phyloP scores from a whole-genome alignment of 108 stramenopile genomes.

The Parietichytrium sp. region DNA sequence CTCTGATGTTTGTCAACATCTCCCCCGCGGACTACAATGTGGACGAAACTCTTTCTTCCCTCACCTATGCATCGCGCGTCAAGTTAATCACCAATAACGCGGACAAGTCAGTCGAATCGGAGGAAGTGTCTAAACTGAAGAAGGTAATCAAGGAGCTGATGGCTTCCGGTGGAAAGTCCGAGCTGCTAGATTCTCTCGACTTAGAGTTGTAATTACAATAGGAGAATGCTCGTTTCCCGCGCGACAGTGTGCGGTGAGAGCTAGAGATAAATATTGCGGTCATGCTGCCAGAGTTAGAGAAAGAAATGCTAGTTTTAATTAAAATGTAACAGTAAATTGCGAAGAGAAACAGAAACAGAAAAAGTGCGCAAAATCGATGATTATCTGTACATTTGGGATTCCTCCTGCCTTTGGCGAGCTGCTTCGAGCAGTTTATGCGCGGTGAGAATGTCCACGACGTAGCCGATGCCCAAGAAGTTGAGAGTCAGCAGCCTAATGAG shows the following conservation, averaged over 20 bases:
- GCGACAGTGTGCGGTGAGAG: too few relatives aligned
- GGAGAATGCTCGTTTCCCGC: too few relatives aligned
- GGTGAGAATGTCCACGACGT: background rate
- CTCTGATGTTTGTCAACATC: slow-evolving; percentile 73
- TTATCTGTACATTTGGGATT: too few relatives aligned
- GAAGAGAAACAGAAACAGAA: too few relatives aligned
- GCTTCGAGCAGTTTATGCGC: background rate
- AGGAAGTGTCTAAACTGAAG: background rate
- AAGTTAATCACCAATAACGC: slow-evolving; percentile 66
- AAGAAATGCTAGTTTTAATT: too few relatives aligned
- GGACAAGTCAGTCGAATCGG: slow-evolving; percentile 34
- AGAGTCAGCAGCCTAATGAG: background rate
- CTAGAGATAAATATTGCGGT: too few relatives aligned
- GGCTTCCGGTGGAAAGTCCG: too few relatives aligned
- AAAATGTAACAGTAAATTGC: too few relatives aligned
- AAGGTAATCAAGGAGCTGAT: slow-evolving; percentile 29
- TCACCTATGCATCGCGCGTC: slow-evolving; percentile 53
- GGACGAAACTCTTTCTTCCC: slow-evolving; percentile 59
- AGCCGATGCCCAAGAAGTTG: background rate
- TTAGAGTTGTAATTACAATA: too few relatives aligned
- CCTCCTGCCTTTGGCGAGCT: background rate
- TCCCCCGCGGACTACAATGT: slow-evolving; percentile 74
- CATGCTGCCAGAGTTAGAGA: too few relatives aligned
- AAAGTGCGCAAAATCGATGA: too few relatives aligned
- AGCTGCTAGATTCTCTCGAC: too few relatives aligned